Evolutionary conservation across 2,329 filamentous ascomycete genomes (phyloP).

Genomic region (Ascosphaera acerosa): DNA sequence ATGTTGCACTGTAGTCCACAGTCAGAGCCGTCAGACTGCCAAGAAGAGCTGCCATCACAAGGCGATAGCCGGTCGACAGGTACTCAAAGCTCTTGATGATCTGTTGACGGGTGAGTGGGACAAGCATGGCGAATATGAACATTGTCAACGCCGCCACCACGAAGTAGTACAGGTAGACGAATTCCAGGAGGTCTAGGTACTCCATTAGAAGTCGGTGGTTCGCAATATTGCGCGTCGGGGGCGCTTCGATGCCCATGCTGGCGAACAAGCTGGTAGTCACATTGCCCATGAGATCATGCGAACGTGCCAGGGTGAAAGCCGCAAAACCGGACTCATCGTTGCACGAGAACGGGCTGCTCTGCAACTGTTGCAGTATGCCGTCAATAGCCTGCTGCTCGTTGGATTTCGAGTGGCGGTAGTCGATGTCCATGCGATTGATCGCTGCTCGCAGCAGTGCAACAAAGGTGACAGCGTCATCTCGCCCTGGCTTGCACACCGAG

Average conservation of each 20-base stretch:
- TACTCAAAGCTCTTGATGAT: slow-evolving; percentile 6
- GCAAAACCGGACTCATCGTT: slow-evolving; percentile 5
- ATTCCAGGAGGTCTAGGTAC: slow-evolving; percentile 15
- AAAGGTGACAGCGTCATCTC: slow-evolving; percentile 9
- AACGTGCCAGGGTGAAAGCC: slow-evolving; percentile 9
- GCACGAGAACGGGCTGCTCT: slow-evolving; percentile 10
- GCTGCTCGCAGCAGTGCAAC: slow-evolving; percentile 14
- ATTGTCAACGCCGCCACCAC: slow-evolving; percentile 13
- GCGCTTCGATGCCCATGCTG: slow-evolving; percentile 15
- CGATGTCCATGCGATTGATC: slow-evolving; percentile 17
- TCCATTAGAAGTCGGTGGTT: slow-evolving; percentile 12
- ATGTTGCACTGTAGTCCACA: slow-evolving; percentile 12
- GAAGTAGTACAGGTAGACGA: slow-evolving; percentile 19
- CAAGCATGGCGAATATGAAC: slow-evolving; percentile 14
- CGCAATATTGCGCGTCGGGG: slow-evolving; percentile 10
- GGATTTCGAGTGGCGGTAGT: slow-evolving; percentile 12
- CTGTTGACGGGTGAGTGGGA: slow-evolving; percentile 10
- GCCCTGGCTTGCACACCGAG: slow-evolving; percentile 16
- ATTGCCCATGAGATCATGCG: slow-evolving; percentile 15
- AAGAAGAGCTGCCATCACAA: slow-evolving; percentile 11
- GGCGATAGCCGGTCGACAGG: slow-evolving; percentile 10
- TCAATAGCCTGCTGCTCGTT: slow-evolving; percentile 13
- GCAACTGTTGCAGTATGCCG: slow-evolving; percentile 11
- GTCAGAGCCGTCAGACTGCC: slow-evolving; percentile 11
- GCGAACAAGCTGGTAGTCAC: slow-evolving; percentile 18